These are phyloP conservation scores for Vigna reflexopilosa DNA, from an alignment of 306 rosid genomes.

Conservation along the genomic window DNA sequence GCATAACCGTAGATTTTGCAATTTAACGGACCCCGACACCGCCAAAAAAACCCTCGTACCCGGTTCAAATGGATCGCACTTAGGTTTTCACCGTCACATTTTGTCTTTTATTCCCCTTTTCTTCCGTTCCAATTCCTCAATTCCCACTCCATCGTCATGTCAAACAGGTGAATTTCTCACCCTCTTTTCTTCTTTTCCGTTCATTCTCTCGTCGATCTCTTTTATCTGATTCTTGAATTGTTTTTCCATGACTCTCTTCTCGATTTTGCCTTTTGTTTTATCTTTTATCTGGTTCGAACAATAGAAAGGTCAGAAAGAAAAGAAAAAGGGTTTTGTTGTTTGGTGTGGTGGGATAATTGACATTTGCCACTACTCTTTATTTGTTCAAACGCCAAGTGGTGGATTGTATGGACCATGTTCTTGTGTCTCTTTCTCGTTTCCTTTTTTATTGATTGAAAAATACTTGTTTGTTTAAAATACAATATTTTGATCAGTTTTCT, in stretches of 20 bases:
- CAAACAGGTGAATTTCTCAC: slow-evolving; percentile 58
- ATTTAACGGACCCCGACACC: slow-evolving; percentile 18
- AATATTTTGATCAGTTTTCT: not conserved
- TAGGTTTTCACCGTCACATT: slow-evolving; percentile 27
- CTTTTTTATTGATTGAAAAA: not conserved
- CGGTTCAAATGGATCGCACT: slow-evolving; percentile 40
- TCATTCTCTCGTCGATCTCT: not conserved
- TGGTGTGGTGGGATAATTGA: not conserved
- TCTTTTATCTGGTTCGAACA: not conserved
- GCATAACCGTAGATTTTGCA: not conserved
- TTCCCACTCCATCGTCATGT: slow-evolving; percentile 55
- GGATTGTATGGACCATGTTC: not conserved
- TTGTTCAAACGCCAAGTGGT: not conserved
- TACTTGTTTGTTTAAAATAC: not conserved
- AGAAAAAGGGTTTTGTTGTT: not conserved
- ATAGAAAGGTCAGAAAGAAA: not conserved
- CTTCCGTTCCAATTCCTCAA: not conserved
- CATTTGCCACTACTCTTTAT: not conserved
- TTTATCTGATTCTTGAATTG: not conserved
- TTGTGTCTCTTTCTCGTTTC: not conserved
- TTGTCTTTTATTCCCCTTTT: not conserved
- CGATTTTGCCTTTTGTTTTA: not conserved
- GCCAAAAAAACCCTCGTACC: slow-evolving; percentile 22
- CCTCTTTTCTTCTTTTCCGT: not conserved
- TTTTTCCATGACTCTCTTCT: not conserved